These are phyloP conservation scores for Discostella stelligeroides DNA, from an alignment of 108 stramenopile genomes.

Conservation along the genomic window DNA sequence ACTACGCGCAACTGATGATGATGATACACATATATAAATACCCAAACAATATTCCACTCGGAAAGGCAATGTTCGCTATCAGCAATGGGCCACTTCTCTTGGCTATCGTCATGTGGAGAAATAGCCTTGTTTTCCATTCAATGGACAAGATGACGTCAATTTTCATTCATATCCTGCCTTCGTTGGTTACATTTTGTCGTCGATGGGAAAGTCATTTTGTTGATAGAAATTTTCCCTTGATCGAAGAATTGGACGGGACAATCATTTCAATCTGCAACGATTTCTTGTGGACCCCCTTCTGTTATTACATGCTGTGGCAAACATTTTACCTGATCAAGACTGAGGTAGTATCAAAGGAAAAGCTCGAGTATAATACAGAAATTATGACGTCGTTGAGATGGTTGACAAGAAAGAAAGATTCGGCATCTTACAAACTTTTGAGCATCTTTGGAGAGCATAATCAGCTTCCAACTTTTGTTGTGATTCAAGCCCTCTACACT, in stretches of 20 bases:
- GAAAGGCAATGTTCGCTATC: slow-evolving; percentile 61
- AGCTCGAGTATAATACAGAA: slow-evolving; percentile 42
- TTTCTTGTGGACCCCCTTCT: slow-evolving; percentile 37
- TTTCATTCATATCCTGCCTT: slow-evolving; percentile 78
- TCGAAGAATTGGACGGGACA: slow-evolving; percentile 36
- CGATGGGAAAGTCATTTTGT: slow-evolving; percentile 61
- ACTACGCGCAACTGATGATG: slow-evolving; percentile 48
- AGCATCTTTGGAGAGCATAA: slow-evolving; percentile 51
- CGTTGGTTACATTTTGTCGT: slow-evolving; percentile 57
- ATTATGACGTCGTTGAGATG: slow-evolving; percentile 49
- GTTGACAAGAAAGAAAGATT: slow-evolving; percentile 40
- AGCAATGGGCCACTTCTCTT: slow-evolving; percentile 59
- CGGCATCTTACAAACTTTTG: slow-evolving; percentile 38
- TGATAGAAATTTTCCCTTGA: slow-evolving; percentile 28
- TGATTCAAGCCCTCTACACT: slow-evolving; percentile 46
- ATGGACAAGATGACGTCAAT: slow-evolving; percentile 82
- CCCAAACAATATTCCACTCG: slow-evolving; percentile 45
- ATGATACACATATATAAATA: slow-evolving; percentile 57
- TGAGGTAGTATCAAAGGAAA: slow-evolving; percentile 61
- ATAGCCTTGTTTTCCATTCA: slow-evolving; percentile 83
- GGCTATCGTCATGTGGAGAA: slow-evolving; percentile 73
- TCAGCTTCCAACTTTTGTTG: slow-evolving; percentile 51
- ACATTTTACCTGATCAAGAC: slow-evolving; percentile 71
- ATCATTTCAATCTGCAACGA: slow-evolving; percentile 35
- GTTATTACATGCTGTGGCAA: slow-evolving; percentile 71